These are phyloP conservation scores for Nyctanthes arbortristis DNA, from an alignment of 257 asterid genomes.

Conservation along the genomic window DNA sequence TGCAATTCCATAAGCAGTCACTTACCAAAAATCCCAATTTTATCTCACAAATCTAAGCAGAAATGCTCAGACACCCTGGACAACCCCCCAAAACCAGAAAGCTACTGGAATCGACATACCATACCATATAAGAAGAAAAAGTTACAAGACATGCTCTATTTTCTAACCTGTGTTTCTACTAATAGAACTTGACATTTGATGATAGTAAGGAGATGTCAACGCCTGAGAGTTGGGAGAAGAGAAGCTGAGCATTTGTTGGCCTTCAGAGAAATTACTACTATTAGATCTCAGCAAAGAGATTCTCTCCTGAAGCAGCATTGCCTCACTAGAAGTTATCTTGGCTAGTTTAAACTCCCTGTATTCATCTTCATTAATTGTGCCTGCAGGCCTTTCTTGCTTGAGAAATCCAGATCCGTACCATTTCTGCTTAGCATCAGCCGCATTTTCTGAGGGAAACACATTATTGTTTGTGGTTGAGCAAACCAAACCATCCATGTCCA, in stretches of 20 bases:
- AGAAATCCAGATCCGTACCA: conserved; percentile 59
- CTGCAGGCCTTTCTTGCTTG: conserved; percentile 55
- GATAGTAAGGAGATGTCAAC: conserved; percentile 47
- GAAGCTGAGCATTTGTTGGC: conserved; percentile 90
- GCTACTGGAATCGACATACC: neutral
- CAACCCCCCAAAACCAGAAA: conserved; percentile 16
- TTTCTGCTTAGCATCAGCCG: conserved; percentile 34
- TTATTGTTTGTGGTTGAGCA: conserved; percentile 32
- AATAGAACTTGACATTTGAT: conserved; percentile 39
- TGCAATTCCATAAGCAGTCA: neutral
- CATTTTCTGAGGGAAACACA: conserved; percentile 25
- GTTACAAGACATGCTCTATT: neutral
- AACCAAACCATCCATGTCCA: conserved; percentile 54
- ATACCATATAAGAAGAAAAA: neutral
- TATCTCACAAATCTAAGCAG: conserved; percentile 8
- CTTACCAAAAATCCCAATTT: neutral
- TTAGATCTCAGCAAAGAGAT: conserved; percentile 46
- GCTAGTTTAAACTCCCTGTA: conserved; percentile 53
- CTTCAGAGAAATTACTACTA: conserved; percentile 30
- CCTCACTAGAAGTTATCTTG: conserved; percentile 41
- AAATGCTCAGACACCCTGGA: neutral
- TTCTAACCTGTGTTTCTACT: conserved; percentile 42
- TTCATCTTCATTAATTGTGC: conserved; percentile 45
- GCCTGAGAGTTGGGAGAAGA: conserved; percentile 61
- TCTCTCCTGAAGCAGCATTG: conserved; percentile 35